A percentile compares a stretch with the other conserved stretches of the same genome.
Conservation (phyloP, 257 asterid species). For the Knoxia roxburghii region DNA sequence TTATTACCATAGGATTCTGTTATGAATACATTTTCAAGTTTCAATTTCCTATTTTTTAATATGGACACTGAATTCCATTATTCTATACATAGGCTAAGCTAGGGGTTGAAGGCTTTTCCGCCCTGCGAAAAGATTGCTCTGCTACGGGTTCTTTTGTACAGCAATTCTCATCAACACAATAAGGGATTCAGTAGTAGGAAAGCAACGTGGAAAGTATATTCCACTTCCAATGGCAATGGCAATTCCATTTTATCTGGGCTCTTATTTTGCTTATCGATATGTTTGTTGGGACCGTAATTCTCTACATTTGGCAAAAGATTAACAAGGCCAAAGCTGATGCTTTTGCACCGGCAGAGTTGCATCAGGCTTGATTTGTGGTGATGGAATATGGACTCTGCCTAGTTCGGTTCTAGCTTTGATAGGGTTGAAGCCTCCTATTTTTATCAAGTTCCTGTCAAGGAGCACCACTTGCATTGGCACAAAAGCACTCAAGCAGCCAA, state of each 20-base stretch:
- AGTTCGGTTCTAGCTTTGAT: conserved; percentile 43
- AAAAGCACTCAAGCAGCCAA: conserved; percentile 30
- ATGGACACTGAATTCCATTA: too few relatives aligned
- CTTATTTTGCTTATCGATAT: conserved; percentile 57
- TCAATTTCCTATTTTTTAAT: too few relatives aligned
- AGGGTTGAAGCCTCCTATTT: conserved; percentile 57
- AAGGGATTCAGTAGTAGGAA: conserved; percentile 46
- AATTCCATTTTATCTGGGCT: conserved; percentile 55
- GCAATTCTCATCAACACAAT: conserved; percentile 44
- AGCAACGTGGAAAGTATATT: conserved; percentile 36
- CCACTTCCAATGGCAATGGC: conserved; percentile 85
- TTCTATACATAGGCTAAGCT: too few relatives aligned
- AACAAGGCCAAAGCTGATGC: conserved; percentile 53
- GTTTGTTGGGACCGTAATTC: conserved; percentile 61
- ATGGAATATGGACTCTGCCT: conserved; percentile 62
- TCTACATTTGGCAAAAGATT: conserved; percentile 49
- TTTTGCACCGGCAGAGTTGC: conserved; percentile 56
- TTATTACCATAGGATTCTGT: too few relatives aligned
- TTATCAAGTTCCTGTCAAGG: conserved; percentile 61
- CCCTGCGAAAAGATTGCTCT: conserved; percentile 46
- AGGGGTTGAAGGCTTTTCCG: conserved; percentile 66
- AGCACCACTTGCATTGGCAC: conserved; percentile 8
- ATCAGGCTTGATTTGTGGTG: conserved; percentile 63
- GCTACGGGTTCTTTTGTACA: conserved; percentile 49
- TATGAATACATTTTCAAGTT: too few relatives aligned